Conservation (phyloP, 1,284 basidiomycete genomes). For the Anthracocystis setariae region DNA sequence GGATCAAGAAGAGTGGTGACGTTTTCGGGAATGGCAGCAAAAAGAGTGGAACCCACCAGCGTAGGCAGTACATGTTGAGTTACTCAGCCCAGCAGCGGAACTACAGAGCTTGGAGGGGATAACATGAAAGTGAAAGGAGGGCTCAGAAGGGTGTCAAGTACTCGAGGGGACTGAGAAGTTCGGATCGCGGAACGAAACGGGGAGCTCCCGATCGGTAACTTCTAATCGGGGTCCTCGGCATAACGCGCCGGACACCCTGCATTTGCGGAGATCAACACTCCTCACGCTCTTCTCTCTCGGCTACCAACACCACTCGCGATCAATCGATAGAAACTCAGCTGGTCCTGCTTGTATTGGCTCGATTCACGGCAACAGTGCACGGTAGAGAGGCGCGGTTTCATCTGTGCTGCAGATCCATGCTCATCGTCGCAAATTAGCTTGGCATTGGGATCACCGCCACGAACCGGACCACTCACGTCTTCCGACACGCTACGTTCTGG, state of each 20-base stretch:
- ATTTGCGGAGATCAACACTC: slow-evolving; percentile 34
- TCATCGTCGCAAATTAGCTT: too few species aligned
- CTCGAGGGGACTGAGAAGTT: neutral
- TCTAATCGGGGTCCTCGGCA: slow-evolving; percentile 4
- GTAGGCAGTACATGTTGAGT: slow-evolving; percentile 55
- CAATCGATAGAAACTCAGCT: neutral
- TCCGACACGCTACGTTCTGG: neutral
- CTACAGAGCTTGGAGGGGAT: neutral
- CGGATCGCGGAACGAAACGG: slow-evolving; percentile 3
- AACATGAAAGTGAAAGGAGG: too few species aligned
- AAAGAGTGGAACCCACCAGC: slow-evolving; percentile 64
- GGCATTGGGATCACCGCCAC: too few species aligned
- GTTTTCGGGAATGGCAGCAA: slow-evolving; percentile 60
- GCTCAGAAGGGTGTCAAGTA: too few species aligned
- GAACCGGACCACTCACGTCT: too few species aligned
- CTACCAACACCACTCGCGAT: slow-evolving; percentile 16
- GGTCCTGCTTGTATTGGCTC: too few species aligned
- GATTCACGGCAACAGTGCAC: neutral
- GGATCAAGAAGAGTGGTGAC: slow-evolving; percentile 54
- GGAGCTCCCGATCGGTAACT: neutral
- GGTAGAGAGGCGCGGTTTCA: neutral
- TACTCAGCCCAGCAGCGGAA: neutral
- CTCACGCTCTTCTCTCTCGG: slow-evolving; percentile 10
- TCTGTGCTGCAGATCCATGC: too few species aligned
- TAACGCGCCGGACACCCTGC: slow-evolving; percentile 19